Percentiles rank a stretch among this genome's conserved stretches.
Evolutionary conservation across 1,284 basidiomycete genomes (phyloP).

Genomic region (Mixia osmundae): DNA sequence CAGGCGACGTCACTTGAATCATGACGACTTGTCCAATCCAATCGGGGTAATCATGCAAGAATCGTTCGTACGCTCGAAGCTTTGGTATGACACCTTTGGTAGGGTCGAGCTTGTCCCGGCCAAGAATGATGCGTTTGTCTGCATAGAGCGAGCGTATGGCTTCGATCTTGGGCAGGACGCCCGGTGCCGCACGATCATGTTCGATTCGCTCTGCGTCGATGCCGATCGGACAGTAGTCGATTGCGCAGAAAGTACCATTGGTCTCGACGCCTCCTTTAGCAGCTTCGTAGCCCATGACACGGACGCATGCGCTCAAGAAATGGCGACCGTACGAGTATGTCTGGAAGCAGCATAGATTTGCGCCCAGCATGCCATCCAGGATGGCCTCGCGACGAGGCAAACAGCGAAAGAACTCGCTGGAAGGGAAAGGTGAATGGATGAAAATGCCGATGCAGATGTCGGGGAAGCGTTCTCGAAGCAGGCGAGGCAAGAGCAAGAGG

Average conservation of each 20-base stretch:
- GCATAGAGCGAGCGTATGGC: slow-evolving; percentile 66
- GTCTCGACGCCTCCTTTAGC: slow-evolving; percentile 53
- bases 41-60: slow-evolving; percentile 77
- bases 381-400: slow-evolving; percentile 80
- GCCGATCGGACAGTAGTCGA: slow-evolving; percentile 89
- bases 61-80: slow-evolving; percentile 86
- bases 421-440: slow-evolving; percentile 92
- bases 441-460: slow-evolving; percentile 73
- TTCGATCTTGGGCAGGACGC: slow-evolving; percentile 69
- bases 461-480: slow-evolving; percentile 52
- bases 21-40: slow-evolving; percentile 68
- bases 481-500: slow-evolving; percentile 63
- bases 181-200: slow-evolving; percentile 50
- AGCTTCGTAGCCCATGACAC: slow-evolving; percentile 86
- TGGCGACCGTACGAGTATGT: slow-evolving; percentile 94
- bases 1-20: slow-evolving; percentile 75
- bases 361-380: slow-evolving; percentile 91
- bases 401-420: slow-evolving; percentile 85
- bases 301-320: slow-evolving; percentile 80
- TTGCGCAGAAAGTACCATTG: slow-evolving; percentile 60
- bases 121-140: slow-evolving; percentile 96
- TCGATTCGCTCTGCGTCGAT: slow-evolving; percentile 80
- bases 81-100: slow-evolving; percentile 97
- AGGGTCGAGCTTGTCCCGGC: slow-evolving; percentile 94
- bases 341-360: slow-evolving; percentile 41